phyloP scores from a whole-genome alignment of 768 basidiomycete species.

The Boletus sp. region DNA sequence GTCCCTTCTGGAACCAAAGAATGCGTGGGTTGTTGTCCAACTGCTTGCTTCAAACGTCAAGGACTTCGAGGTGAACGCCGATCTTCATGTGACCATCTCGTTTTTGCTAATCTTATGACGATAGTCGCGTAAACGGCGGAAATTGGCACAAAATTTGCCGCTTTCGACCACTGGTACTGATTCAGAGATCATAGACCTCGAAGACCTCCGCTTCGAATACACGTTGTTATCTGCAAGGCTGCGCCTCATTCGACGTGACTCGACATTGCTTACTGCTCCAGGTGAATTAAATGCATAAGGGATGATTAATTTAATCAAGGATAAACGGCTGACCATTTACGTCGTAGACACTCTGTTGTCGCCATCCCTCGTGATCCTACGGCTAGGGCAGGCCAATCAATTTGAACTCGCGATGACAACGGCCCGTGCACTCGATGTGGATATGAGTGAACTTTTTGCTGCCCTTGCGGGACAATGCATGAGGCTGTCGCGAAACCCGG shows the following conservation, averaged over 20 bases:
- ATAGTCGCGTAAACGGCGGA: constrained; percentile 69
- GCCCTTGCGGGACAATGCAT: constrained; percentile 76
- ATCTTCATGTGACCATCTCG: constrained; percentile 16
- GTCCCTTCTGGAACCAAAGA: constrained; percentile 72
- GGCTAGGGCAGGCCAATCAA: constrained; percentile 72
- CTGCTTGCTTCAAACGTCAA: constrained; percentile 43
- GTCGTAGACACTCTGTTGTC: constrained; percentile 51
- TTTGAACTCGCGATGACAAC: constrained; percentile 78
- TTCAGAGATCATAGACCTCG: constrained; percentile 73
- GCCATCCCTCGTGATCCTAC: constrained; percentile 64
- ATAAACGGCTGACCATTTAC: constrained; percentile 21
- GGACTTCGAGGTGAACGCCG: constrained; percentile 42
- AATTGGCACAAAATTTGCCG: constrained; percentile 72
- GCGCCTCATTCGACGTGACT: constrained; percentile 67
- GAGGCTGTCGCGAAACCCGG: constrained; percentile 62
- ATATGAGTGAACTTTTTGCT: constrained; percentile 85
- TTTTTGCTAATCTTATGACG: constrained; percentile 17
- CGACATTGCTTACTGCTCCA: constrained; percentile 53
- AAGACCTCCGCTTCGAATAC: constrained; percentile 78
- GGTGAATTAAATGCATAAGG: constrained; percentile 45
- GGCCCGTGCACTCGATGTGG: constrained; percentile 71
- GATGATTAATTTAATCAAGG: constrained; percentile 8
- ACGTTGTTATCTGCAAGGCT: constrained; percentile 74
- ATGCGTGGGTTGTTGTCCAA: constrained; percentile 80
- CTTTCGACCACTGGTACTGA: constrained; percentile 63